A percentile compares a stretch with the other conserved stretches of the same genome.
These are phyloP conservation scores for Pelargonium citronellum DNA, from an alignment of 441 rosid species.

Conservation along the genomic window DNA sequence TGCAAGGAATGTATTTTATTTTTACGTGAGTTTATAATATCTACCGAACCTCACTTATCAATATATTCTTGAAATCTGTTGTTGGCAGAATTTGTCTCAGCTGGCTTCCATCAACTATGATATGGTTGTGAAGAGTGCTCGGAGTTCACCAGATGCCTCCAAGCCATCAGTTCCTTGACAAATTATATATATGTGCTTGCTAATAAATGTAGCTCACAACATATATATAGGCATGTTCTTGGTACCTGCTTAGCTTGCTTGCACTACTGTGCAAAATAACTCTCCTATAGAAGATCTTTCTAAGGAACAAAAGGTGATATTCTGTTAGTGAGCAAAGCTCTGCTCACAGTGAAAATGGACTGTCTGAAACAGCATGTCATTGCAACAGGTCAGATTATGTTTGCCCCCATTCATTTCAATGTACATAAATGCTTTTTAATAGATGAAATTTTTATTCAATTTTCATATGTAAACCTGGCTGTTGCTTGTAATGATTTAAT, in stretches of 20 bases:
- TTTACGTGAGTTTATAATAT: not conserved
- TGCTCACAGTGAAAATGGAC: not conserved
- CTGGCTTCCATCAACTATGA: constrained; percentile 92
- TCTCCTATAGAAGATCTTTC: not conserved
- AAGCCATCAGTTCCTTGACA: constrained; percentile 38
- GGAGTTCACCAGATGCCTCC: constrained; percentile 51
- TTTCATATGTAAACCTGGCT: no score
- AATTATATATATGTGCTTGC: not conserved
- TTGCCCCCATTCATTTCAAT: no score
- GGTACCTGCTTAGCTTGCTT: not conserved
- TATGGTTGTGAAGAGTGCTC: constrained; percentile 53
- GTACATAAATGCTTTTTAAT: no score
- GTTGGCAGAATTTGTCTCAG: constrained; percentile 78
- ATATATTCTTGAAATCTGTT: constrained; percentile 8
- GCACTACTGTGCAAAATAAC: not conserved
- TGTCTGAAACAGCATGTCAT: no score
- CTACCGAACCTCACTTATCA: not conserved
- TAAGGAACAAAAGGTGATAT: not conserved
- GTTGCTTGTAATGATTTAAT: no score
- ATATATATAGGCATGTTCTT: not conserved
- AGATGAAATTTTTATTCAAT: no score
- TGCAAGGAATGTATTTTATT: not conserved
- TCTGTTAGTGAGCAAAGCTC: not conserved
- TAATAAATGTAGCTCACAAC: not conserved
- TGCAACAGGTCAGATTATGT: no score